Percentiles rank a stretch among this genome's conserved stretches.
phyloP scores from a whole-genome alignment of 1,284 basidiomycete species.

The Cutaneotrichosporon dermatis region DNA sequence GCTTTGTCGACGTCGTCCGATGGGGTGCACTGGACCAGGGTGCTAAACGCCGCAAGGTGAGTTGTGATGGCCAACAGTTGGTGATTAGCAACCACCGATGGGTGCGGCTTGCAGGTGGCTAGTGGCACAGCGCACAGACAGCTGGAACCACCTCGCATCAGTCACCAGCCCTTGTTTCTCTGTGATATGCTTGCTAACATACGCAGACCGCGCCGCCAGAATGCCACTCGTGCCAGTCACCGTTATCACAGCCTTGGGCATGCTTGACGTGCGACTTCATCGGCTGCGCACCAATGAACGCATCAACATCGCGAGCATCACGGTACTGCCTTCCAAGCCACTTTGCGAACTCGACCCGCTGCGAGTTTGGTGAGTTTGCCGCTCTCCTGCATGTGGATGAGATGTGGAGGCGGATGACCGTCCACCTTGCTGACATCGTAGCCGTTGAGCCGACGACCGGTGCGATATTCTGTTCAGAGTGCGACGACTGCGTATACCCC shows the following conservation, averaged over 20 bases:
- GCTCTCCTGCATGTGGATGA: not conserved
- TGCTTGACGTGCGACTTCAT: constrained; percentile 72
- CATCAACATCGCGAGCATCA: constrained; percentile 53
- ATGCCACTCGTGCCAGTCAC: constrained; percentile 60
- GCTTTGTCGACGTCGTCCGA: constrained; percentile 32
- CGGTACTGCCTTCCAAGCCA: constrained; percentile 31
- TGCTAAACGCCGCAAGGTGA: constrained; percentile 37
- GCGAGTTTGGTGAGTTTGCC: constrained; percentile 61
- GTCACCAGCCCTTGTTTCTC: not conserved
- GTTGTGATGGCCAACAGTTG: not conserved
- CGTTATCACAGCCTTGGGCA: constrained; percentile 66
- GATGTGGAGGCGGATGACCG: not conserved
- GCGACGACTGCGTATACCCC: constrained; percentile 60
- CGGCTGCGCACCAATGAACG: constrained; percentile 60
- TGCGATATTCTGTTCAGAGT: constrained; percentile 57
- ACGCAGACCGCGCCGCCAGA: constrained; percentile 52
- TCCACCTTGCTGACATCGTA: constrained; percentile 29
- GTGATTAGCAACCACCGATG: not conserved
- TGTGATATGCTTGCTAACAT: too few relatives aligned
- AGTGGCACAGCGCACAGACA: too few relatives aligned
- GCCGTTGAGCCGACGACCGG: constrained; percentile 60
- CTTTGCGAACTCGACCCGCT: constrained; percentile 41
- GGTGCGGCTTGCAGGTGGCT: too few relatives aligned
- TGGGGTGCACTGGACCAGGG: constrained; percentile 38
- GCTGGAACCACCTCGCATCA: not conserved